Base-by-base conservation (phyloP, 805 yeast genomes). In the Kodamaea nitidulidarum region DNA sequence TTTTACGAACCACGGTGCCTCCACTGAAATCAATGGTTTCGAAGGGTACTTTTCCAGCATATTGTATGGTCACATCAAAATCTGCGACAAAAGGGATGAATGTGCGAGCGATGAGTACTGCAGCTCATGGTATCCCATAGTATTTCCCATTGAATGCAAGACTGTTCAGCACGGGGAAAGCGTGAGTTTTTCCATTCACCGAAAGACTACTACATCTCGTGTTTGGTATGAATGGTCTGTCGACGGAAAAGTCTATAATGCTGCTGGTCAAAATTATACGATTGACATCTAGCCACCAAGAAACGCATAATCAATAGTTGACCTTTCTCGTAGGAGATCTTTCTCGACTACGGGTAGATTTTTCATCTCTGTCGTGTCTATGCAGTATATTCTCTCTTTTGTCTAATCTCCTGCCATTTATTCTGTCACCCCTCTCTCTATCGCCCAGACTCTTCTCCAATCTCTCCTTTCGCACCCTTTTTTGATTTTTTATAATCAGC, bases 11-110 rank as follows among this genome's bases (percentile, higher is more conserved):
- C 8, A 30, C 27, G 33, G 25, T 10, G 22, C 33, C 10, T 6
- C 16, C 14, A 21, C 16, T 9, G 24, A 71, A 14, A 56, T 86
- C 2, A 90, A 87, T 55, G 96, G 91, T 0, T 56, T 88, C 25
- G 65, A 78, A 3, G 96, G 96, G 0, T 80, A 68, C 52, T 90
- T 90, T 52, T 71, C 70, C n/a, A 80, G 93, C 0, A 73, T 61
- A 2, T 66, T 88, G n/a, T 85, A 79, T 55, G 75, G 72, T 1
- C 81, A 78, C 34, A 65, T 80, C 16, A 54, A 54, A 7, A 62
- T 85, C 4, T 74, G 83, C 20, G 80, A 73, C 7, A 29, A 37
- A 2, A 48, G 26, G 4, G 15, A 49, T 2, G 44, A 32, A 6
- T 25, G 40, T 16, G 27, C 39, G 17, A n/a, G 34, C 16, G 12